phyloP scores from a whole-genome alignment of 768 basidiomycete species.

The Calocybe gangraenosa region DNA sequence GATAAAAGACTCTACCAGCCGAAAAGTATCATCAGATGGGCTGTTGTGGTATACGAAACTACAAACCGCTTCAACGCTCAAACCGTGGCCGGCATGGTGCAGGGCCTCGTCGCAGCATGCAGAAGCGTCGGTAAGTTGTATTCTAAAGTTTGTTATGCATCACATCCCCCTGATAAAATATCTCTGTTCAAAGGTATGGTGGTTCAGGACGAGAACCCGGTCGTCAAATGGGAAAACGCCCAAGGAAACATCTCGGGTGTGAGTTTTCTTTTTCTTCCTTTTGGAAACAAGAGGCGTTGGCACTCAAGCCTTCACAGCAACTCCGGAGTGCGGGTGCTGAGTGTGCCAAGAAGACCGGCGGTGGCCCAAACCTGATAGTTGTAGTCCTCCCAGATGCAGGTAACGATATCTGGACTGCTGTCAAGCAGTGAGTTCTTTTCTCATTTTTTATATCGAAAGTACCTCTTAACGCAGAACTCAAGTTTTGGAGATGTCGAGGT shows the following conservation, averaged over 20 bases:
- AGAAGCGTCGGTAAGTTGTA: conserved; percentile 48
- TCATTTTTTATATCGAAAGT: neutral
- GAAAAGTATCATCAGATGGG: conserved; percentile 51
- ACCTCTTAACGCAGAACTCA: conserved; percentile 10
- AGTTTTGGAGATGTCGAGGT: conserved; percentile 53
- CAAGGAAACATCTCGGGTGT: conserved; percentile 48
- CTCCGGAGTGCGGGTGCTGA: conserved; percentile 46
- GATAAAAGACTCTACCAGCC: conserved; percentile 65
- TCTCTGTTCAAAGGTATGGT: conserved; percentile 58
- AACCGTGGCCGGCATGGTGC: conserved; percentile 46
- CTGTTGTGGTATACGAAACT: conserved; percentile 66
- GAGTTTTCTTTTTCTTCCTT: conserved; percentile 13
- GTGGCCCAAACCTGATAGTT: conserved; percentile 55
- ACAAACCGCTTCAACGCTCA: too few species aligned
- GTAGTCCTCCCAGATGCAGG: conserved; percentile 69
- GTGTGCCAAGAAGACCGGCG: conserved; percentile 32
- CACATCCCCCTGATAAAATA: too few species aligned
- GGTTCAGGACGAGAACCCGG: conserved; percentile 39
- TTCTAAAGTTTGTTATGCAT: conserved; percentile 35
- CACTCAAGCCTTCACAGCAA: conserved; percentile 23
- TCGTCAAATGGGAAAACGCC: conserved; percentile 52
- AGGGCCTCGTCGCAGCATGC: conserved; percentile 45
- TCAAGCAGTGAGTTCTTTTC: conserved; percentile 61
- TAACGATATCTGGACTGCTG: conserved; percentile 65
- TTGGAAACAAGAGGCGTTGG: neutral